Evolutionary conservation across 345 rosid genomes (phyloP).

Genomic region (Rhizophora mangle): DNA sequence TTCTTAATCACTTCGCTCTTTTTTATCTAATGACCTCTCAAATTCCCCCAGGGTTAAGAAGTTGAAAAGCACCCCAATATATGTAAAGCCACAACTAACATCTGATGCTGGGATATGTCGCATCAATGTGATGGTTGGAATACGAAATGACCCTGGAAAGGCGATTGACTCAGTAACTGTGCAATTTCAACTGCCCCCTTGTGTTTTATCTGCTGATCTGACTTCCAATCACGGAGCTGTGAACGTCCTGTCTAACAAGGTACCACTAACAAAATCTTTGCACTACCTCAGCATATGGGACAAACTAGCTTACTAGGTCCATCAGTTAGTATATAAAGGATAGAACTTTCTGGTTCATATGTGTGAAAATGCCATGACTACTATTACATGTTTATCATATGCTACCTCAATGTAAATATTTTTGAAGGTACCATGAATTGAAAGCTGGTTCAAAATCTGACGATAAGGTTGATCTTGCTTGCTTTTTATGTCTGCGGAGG

Average conservation of each 20-base stretch:
- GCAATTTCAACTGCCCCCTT: conserved; percentile 76
- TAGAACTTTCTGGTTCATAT: neutral
- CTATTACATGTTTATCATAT: neutral
- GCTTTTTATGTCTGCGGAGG: neutral
- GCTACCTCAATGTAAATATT: neutral
- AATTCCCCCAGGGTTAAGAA: conserved; percentile 58
- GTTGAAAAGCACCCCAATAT: conserved; percentile 76
- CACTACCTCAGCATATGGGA: neutral
- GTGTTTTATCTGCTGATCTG: conserved; percentile 73
- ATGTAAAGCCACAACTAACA: conserved; percentile 87
- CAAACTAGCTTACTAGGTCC: neutral
- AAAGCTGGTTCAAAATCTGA: neutral
- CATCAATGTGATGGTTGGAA: conserved; percentile 69
- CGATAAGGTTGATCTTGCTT: neutral
- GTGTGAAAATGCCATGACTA: neutral
- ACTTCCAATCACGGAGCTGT: conserved; percentile 88
- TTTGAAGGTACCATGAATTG: no score
- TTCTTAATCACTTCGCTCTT: neutral
- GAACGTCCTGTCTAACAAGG: conserved; percentile 76
- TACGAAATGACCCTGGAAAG: conserved; percentile 82
- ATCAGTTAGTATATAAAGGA: neutral
- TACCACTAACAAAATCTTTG: conserved; percentile 9
- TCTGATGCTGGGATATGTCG: conserved; percentile 74
- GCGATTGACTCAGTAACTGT: conserved; percentile 67
- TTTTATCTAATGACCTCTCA: neutral